Evolutionary conservation across 495 filamentous ascomycete genomes (phyloP).

Genomic region (Penicillium longicatenatum): DNA sequence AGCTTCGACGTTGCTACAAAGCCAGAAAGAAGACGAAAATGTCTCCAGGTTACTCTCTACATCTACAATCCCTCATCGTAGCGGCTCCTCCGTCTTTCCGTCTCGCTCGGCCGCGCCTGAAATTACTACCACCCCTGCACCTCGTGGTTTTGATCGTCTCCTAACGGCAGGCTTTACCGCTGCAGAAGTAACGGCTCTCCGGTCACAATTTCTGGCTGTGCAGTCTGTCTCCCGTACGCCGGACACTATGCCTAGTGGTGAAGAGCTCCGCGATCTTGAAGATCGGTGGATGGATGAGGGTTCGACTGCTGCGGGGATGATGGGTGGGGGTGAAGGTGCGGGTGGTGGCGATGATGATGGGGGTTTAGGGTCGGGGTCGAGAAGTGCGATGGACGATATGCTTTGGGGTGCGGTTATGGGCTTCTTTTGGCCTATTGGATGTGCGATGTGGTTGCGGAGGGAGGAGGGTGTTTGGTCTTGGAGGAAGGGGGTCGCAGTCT

Average conservation of each 20-base stretch:
- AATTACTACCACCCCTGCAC: slow-evolving; percentile 58
- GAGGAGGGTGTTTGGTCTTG: slow-evolving; percentile 89
- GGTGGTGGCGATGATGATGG: slow-evolving; percentile 54
- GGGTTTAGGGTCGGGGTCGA: slow-evolving; percentile 45
- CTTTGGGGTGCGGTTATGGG: slow-evolving; percentile 86
- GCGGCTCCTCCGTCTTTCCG: background rate
- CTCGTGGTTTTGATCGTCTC: slow-evolving; percentile 86
- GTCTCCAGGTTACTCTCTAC: slow-evolving; percentile 9
- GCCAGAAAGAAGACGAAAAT: slow-evolving; percentile 19
- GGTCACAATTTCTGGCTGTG: slow-evolving; percentile 81
- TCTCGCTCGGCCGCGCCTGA: slow-evolving; percentile 15
- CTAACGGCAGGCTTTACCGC: slow-evolving; percentile 77
- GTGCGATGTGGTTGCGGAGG: slow-evolving; percentile 77
- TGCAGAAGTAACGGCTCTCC: slow-evolving; percentile 76
- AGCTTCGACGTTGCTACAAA: slow-evolving; percentile 38
- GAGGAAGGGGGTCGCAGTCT: slow-evolving; percentile 79
- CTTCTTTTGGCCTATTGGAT: slow-evolving; percentile 91
- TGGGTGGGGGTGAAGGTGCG: slow-evolving; percentile 35
- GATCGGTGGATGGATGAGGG: slow-evolving; percentile 91
- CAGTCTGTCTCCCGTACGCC: slow-evolving; percentile 77
- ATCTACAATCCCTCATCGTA: background rate
- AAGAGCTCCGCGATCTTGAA: slow-evolving; percentile 68
- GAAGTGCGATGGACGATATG: slow-evolving; percentile 74
- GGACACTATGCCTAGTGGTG: slow-evolving; percentile 74
- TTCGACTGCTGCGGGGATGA: slow-evolving; percentile 43